phyloP scores from a whole-genome alignment of 441 rosid species.

The Manihot esculenta region DNA sequence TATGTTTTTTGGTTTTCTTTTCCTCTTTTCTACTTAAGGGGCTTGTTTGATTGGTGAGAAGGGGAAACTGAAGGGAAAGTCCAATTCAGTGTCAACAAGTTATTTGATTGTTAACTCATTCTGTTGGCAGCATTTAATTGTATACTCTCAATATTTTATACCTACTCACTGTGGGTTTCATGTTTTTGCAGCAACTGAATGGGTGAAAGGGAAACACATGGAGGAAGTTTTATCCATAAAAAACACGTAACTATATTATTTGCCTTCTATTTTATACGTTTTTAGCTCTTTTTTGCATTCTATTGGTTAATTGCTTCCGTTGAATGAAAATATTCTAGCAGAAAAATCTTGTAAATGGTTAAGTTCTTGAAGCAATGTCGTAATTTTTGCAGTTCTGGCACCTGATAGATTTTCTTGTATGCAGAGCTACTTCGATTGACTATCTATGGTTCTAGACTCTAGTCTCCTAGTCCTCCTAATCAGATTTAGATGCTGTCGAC shows the following conservation, averaged over 20 bases:
- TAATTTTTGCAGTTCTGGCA: too few species aligned
- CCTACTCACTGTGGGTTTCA: not conserved
- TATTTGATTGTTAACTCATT: not conserved
- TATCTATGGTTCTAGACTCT: too few species aligned
- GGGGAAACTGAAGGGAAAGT: not conserved
- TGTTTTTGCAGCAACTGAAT: slow-evolving; percentile 69
- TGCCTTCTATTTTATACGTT: not conserved
- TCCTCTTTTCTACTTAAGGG: not conserved
- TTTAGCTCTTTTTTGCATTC: too few species aligned
- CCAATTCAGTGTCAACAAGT: not conserved
- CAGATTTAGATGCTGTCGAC: too few species aligned
- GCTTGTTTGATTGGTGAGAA: not conserved
- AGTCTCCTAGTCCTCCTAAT: too few species aligned
- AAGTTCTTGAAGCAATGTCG: too few species aligned
- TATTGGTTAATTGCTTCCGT: too few species aligned
- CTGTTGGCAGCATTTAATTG: not conserved
- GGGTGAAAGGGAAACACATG: slow-evolving; percentile 95
- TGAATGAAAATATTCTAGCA: too few species aligned
- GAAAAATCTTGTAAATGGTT: too few species aligned
- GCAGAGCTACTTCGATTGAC: too few species aligned
- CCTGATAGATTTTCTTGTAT: too few species aligned
- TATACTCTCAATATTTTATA: not conserved
- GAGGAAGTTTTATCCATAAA: slow-evolving; percentile 82
- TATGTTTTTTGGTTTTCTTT: slow-evolving; percentile 36
- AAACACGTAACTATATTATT: slow-evolving; percentile 62